Evolutionary conservation across 257 asterid species (phyloP).

Genomic region (Forsythia viridissima): DNA sequence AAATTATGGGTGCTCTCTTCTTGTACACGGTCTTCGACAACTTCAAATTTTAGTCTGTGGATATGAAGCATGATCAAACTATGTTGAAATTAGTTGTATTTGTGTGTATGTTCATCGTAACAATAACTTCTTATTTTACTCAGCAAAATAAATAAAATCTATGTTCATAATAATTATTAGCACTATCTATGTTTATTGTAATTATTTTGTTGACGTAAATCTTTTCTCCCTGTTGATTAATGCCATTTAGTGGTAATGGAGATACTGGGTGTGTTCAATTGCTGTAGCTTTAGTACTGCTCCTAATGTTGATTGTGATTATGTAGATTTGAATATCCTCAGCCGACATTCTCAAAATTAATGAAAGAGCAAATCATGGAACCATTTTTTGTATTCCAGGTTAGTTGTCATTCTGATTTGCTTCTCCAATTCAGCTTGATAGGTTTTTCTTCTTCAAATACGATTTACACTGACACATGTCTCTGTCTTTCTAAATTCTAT

Average conservation of each 20-base stretch:
- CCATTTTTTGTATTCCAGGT: constrained; percentile 99
- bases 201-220: not conserved
- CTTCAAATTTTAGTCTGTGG: constrained; percentile 11
- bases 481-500: not conserved
- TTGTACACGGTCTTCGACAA: constrained; percentile 9
- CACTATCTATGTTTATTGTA: not conserved
- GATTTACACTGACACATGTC: not conserved
- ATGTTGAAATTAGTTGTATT: constrained; percentile 5
- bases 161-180: not conserved
- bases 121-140: not conserved
- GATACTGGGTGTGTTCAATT: not conserved
- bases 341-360: constrained; percentile 88
- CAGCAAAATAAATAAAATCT: constrained; percentile 1
- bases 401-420: constrained; percentile 25
- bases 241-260: constrained; percentile 17
- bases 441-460: not conserved
- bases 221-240: constrained; percentile 9
- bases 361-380: constrained; percentile 95
- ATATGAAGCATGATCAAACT: not conserved
- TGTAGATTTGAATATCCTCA: constrained; percentile 97
- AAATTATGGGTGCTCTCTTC: constrained; percentile 3
- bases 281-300: constrained; percentile 19
- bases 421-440: constrained; percentile 13
- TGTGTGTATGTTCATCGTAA: not conserved
- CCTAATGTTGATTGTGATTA: constrained; percentile 25